These are phyloP conservation scores for Jatropha multifida DNA, from an alignment of 441 rosid genomes.

Conservation along the genomic window DNA sequence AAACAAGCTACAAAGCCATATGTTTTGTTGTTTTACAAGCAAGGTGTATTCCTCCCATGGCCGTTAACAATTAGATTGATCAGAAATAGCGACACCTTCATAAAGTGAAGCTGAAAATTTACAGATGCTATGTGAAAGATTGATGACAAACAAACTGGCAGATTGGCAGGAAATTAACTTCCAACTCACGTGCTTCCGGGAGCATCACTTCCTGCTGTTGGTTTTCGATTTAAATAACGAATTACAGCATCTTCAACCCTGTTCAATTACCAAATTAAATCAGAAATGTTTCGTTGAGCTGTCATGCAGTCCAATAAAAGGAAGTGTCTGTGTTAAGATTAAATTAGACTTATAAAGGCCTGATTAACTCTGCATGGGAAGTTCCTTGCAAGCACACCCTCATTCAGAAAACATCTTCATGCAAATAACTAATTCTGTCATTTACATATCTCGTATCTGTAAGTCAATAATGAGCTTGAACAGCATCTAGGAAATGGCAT, in stretches of 20 bases:
- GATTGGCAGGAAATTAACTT: constrained; percentile 10
- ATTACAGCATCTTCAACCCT: constrained; percentile 99
- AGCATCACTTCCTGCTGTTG: constrained; percentile 76
- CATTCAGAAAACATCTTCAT: not conserved
- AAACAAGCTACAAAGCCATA: constrained; percentile 19
- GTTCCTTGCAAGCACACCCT: not conserved
- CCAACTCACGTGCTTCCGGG: constrained; percentile 66
- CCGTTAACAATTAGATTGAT: constrained; percentile 13
- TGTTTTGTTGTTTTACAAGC: constrained; percentile 24
- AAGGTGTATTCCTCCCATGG: constrained; percentile 10
- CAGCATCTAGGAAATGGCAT: not conserved
- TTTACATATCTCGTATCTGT: too few species aligned
- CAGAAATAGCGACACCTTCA: constrained; percentile 20
- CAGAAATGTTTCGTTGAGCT: not conserved
- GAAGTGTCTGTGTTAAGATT: not conserved
- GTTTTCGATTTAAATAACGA: constrained; percentile 89
- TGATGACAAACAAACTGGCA: constrained; percentile 11
- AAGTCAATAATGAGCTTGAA: not conserved
- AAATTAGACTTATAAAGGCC: not conserved
- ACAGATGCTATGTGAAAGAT: constrained; percentile 20
- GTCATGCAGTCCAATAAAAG: not conserved
- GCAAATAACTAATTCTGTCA: not conserved
- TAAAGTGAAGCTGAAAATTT: constrained; percentile 23
- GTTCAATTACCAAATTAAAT: constrained; percentile 18
- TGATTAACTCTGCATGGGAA: not conserved